These are phyloP conservation scores for Blakeslea trispora DNA, from an alignment of 371 early-diverging fungal species.

Conservation along the genomic window DNA sequence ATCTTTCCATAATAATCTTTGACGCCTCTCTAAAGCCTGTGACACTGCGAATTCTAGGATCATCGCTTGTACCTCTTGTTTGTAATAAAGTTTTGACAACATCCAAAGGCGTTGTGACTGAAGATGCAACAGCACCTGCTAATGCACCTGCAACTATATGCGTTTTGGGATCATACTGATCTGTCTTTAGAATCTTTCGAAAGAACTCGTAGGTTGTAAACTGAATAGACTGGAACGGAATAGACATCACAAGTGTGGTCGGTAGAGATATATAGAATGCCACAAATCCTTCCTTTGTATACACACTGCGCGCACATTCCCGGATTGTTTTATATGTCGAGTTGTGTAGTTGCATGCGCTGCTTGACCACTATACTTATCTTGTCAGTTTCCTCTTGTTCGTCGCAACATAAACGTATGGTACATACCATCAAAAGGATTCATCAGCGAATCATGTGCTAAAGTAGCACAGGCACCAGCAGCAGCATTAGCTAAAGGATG, in stretches of 20 bases:
- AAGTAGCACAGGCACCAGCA: constrained; percentile 91
- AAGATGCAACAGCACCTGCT: constrained; percentile 90
- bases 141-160: constrained; percentile 87
- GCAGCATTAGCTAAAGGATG: constrained; percentile 69
- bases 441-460: constrained; percentile 87
- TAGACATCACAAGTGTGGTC: constrained; percentile 89
- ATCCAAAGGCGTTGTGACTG: constrained; percentile 92
- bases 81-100: constrained; percentile 93
- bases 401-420: no score
- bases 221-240: constrained; percentile 93
- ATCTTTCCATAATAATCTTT: constrained; percentile 68
- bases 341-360: constrained; percentile 91
- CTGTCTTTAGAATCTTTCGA: constrained; percentile 74
- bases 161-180: constrained; percentile 77
- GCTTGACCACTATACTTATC: constrained; percentile 80
- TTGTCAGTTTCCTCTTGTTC: no score
- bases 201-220: constrained; percentile 89
- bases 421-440: constrained; percentile 95
- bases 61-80: constrained; percentile 77
- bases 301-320: constrained; percentile 72
- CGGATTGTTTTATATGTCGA: constrained; percentile 65
- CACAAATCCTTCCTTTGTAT: constrained; percentile 74
- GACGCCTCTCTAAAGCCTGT: constrained; percentile 75
- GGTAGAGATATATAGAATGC: constrained; percentile 96
- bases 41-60: constrained; percentile 68